These are phyloP conservation scores for Colletotrichum musicola DNA, from an alignment of 2,329 filamentous ascomycete species.

Conservation along the genomic window DNA sequence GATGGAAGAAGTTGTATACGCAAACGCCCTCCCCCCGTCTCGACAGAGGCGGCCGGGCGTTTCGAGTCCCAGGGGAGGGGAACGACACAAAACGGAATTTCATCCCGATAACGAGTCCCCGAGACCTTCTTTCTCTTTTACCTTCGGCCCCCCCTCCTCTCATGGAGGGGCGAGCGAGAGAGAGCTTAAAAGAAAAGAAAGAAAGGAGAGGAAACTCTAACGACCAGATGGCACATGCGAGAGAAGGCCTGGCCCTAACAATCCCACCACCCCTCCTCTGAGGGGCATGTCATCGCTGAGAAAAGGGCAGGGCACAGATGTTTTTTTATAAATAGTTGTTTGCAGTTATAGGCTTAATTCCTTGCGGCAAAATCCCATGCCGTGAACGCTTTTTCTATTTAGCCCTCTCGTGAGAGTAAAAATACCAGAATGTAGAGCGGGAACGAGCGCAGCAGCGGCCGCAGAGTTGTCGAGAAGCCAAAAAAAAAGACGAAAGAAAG, in stretches of 20 bases:
- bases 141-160: too few species aligned
- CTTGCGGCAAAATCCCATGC: background rate
- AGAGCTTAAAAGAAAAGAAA: background rate
- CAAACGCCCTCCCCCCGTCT: background rate
- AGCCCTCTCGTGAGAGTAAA: background rate
- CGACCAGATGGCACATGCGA: conserved; percentile 37
- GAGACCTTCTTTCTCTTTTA: too few species aligned
- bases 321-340: conserved; percentile 22
- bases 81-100: background rate
- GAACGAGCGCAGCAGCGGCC: too few species aligned
- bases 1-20: background rate
- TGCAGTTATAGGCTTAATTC: background rate
- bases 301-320: background rate
- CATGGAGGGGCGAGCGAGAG: too few species aligned
- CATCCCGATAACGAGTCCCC: conserved; percentile 27
- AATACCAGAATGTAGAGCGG: too few species aligned
- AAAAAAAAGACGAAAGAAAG: background rate
- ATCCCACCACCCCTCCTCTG: background rate
- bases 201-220: background rate
- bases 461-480: too few species aligned
- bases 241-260: background rate
- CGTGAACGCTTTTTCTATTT: background rate
- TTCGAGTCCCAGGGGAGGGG: background rate
- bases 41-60: background rate
- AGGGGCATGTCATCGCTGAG: background rate